Base-by-base conservation (phyloP, 2,329 filamentous ascomycete genomes). In the Penicillium palitans region DNA sequence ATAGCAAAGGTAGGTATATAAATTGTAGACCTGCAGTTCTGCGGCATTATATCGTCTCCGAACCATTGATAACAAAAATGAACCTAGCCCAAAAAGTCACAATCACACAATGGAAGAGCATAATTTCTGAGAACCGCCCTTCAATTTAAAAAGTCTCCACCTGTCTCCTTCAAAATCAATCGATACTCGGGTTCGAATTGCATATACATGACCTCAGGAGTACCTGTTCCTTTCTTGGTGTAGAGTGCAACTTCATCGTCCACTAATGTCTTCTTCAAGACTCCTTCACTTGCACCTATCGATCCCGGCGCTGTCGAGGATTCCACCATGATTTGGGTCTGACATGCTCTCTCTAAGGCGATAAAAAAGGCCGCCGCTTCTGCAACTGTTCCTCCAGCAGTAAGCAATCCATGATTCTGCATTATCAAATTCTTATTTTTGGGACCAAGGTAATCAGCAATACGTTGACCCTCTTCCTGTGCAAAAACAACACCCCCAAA, bases 321-420 rank as follows among this genome's bases (percentile, higher is more conserved):
- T 73, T 92, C 88, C 27, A 87, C 85, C 64, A 82, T 76, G 41
- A 91, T 76, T 75, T 91, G 89, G 19, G 89, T 82, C 52, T 86
- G 81, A 69, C 89, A 91, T 29, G 83, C 84, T 41, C 87, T 80
- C 73, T 91, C 89, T 69, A 91, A 79, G 40, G 88, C 75, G 0
- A 84, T 87, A 68, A 90, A 89, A 37, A 91, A 73, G 68, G 86
- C 90, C 0, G 85, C 86, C 1, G 89, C 89, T 73, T 92, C 89
- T 64, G 90, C 89, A 1, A 92, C 88, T 0, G 89, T 91, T 8
- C 73, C 69, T 5, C 89, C 89, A 0, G 89, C 86, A 0, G 87
- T 82, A 47, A 83, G 62, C 15, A 82, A 62, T 4, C 80, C 72
- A 48, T 74, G 72, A 47, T 74, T 74, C 37, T 68, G 68, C 33